Evolutionary conservation across 306 rosid genomes (phyloP), one percentile per base, ranked within the genome.

Genomic region (Dalbergia oliveri): DNA sequence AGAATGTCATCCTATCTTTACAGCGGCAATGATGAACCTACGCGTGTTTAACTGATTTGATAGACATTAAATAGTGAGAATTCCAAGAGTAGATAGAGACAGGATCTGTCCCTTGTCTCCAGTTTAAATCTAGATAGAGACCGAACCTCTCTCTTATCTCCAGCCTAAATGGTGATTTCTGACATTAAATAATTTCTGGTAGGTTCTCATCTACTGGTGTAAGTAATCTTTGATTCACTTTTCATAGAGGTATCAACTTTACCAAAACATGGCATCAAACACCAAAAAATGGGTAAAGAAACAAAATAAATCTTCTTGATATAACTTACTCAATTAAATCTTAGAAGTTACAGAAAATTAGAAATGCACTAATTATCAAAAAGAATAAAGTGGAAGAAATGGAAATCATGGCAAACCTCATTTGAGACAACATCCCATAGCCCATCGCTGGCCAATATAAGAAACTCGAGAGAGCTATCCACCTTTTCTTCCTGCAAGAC

Each of bases 401-500:
- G 50, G 77, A 78, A 82, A 74, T 69, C 41, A 60, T 41, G 64
- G 76, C 79, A 51, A 76, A 95, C 99, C 99, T 95, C 98, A 8
- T 95, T 95, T 63, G 94, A 74, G 88, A 95, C 99, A 61, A 95
- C 99, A 82, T 93, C 99, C 98, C 99, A 95, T 65, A 95, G 86
- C 50, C 99, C 99, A 71, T 95, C 99, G 72, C 99, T 95, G 21
- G 99, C 99, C 82, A 95, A 86, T 77, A 95, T 95, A 77, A 95
- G 98, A 88, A 95, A 93, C 89, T 95, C 99, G 6, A 95, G 97
- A 54, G 98, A 88, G 88, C 90, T 90, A 70, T 93, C 99, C 41
- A 95, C 84, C 75, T 89, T 95, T 88, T 88, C 98, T 86, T 93
- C 99, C 97, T 95, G 92, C 80, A 87, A 76, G 66, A 59, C 44